These are phyloP conservation scores for Chaetothyriales sp. DNA, from an alignment of 2,329 filamentous ascomycete species.

Conservation along the genomic window DNA sequence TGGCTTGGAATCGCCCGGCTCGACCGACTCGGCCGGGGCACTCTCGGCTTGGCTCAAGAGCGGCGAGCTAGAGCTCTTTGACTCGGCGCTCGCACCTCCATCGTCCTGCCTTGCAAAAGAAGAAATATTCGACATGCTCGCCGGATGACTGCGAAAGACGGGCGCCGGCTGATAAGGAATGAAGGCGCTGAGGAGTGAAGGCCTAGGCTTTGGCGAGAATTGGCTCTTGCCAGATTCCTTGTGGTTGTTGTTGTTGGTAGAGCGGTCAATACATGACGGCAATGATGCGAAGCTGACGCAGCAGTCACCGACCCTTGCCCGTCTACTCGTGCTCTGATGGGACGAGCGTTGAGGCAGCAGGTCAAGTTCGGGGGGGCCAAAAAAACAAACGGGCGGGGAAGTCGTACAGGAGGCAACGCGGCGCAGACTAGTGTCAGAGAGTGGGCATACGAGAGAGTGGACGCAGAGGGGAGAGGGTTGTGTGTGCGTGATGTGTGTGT, in stretches of 20 bases:
- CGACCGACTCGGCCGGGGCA: neutral
- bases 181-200: neutral
- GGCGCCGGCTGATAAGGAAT: neutral
- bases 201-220: neutral
- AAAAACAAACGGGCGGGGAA: neutral
- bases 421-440: neutral
- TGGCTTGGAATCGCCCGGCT: slow-evolving; percentile 20
- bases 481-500: too few species aligned
- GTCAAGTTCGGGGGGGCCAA: neutral
- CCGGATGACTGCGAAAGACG: neutral
- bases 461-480: neutral
- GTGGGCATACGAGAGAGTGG: neutral
- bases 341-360: too few species aligned
- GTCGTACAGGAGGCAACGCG: neutral
- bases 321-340: neutral
- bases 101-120: neutral
- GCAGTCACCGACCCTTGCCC: neutral
- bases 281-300: neutral
- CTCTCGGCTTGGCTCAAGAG: slow-evolving; percentile 5
- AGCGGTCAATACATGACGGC: neutral
- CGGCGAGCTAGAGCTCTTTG: slow-evolving; percentile 13
- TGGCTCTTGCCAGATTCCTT: neutral
- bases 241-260: neutral
- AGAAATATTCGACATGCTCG: neutral
- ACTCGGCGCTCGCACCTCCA: slow-evolving; percentile 9